phyloP scores from a whole-genome alignment of 208 protist genomes.

The Balamuthia mandrillaris region DNA sequence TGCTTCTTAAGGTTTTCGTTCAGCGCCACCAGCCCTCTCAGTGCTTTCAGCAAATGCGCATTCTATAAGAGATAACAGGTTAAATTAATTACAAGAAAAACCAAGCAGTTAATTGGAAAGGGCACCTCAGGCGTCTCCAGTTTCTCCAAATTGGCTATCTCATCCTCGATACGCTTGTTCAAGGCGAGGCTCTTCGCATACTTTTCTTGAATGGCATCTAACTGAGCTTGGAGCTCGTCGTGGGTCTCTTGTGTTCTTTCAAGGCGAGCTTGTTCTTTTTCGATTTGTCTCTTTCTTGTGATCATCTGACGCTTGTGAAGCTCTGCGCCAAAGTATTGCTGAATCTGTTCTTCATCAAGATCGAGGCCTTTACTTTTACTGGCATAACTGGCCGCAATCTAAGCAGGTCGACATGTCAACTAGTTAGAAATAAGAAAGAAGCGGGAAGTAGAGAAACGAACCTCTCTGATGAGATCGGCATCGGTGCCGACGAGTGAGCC shows the following conservation, averaged over 20 bases:
- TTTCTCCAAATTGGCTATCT: slow-evolving; percentile 62
- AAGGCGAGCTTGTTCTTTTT: not conserved
- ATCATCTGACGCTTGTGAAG: slow-evolving; percentile 33
- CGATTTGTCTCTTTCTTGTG: slow-evolving; percentile 21
- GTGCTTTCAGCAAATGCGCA: slow-evolving; percentile 38
- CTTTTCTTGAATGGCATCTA: slow-evolving; percentile 17
- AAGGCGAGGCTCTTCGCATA: slow-evolving; percentile 31
- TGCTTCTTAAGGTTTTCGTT: slow-evolving; percentile 70
- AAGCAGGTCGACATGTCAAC: not conserved
- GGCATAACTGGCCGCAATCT: slow-evolving; percentile 21
- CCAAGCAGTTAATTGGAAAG: too few species aligned
- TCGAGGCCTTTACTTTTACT: slow-evolving; percentile 3
- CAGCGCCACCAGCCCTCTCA: slow-evolving; percentile 57
- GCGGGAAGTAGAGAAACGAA: not conserved
- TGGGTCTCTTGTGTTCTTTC: not conserved
- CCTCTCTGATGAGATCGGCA: slow-evolving; percentile 27
- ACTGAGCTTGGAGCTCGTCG: slow-evolving; percentile 33
- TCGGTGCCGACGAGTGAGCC: slow-evolving; percentile 34
- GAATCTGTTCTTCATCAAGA: slow-evolving; percentile 12
- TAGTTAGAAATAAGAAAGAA: not conserved
- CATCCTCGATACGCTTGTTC: slow-evolving; percentile 53
- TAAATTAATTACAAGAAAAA: slow-evolving; percentile 22
- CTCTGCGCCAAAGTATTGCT: slow-evolving; percentile 38
- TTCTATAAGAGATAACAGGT: slow-evolving; percentile 50
- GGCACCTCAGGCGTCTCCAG: slow-evolving; percentile 63